Conservation (phyloP, 2,329 filamentous ascomycete genomes). For the Pseudocercospora fijiensis region DNA sequence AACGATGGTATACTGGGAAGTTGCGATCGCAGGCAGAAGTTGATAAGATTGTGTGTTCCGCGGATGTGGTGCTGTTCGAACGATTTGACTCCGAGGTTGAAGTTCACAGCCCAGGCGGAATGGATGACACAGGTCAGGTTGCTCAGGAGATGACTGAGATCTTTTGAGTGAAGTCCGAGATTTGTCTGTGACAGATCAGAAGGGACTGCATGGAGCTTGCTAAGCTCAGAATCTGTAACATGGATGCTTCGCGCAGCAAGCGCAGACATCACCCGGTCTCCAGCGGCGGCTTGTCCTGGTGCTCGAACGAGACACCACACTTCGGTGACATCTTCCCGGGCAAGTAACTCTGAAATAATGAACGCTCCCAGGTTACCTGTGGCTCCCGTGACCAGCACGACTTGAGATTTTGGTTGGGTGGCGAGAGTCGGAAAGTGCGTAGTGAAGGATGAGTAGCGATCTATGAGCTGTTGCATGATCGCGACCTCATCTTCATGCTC, state of each 20-base stretch:
- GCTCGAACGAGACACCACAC: slow-evolving; percentile 57
- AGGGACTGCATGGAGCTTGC: slow-evolving; percentile 28
- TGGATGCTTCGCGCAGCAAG: slow-evolving; percentile 41
- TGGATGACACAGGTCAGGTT: slow-evolving; percentile 37
- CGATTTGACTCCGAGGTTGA: slow-evolving; percentile 39
- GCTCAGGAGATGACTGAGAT: slow-evolving; percentile 28
- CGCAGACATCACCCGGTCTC: slow-evolving; percentile 40
- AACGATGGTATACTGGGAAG: slow-evolving; percentile 33
- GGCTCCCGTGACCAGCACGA: slow-evolving; percentile 58
- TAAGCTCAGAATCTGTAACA: slow-evolving; percentile 18
- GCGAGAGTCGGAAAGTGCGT: slow-evolving; percentile 25
- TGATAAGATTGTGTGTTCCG: slow-evolving; percentile 35
- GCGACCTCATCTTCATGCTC: slow-evolving; percentile 41
- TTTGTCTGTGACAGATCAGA: slow-evolving; percentile 30
- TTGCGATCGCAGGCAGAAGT: slow-evolving; percentile 29
- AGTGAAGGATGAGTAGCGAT: slow-evolving; percentile 45
- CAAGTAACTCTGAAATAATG: slow-evolving; percentile 46
- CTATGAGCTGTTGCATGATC: slow-evolving; percentile 50
- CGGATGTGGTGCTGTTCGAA: slow-evolving; percentile 37
- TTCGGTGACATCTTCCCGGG: slow-evolving; percentile 34
- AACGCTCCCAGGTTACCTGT: slow-evolving; percentile 66
- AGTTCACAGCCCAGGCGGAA: slow-evolving; percentile 43
- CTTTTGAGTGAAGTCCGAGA: slow-evolving; percentile 30
- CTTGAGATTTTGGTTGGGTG: slow-evolving; percentile 20
- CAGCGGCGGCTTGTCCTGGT: slow-evolving; percentile 36